Evolutionary conservation across 495 filamentous ascomycete genomes (phyloP).

Genomic region (Echria macrotheca): DNA sequence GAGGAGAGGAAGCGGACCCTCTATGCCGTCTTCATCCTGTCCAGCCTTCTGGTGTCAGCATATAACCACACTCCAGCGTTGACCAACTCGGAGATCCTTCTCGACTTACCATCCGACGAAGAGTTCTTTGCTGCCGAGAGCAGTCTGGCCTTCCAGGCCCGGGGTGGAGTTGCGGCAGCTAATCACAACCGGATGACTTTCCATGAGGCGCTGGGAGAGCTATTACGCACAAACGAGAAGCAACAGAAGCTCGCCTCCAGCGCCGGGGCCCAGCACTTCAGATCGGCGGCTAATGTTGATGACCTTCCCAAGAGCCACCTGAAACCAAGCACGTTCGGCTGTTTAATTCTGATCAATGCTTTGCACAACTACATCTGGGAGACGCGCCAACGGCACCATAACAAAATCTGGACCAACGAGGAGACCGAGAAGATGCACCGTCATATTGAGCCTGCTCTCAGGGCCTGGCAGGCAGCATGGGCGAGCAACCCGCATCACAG

Average conservation of each 20-base stretch:
- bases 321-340: slow-evolving; percentile 89
- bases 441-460: slow-evolving; percentile 89
- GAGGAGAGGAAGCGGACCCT: slow-evolving; percentile 95
- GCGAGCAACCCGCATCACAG: slow-evolving; percentile 80
- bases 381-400: slow-evolving; percentile 84
- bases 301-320: slow-evolving; percentile 59
- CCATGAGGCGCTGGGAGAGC: slow-evolving; percentile 67
- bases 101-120: slow-evolving; percentile 92
- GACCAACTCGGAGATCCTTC: slow-evolving; percentile 88
- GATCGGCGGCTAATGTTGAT: slow-evolving; percentile 36
- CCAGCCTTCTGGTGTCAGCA: slow-evolving; percentile 83
- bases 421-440: slow-evolving; percentile 96
- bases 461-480: slow-evolving; percentile 96
- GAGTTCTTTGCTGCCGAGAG: slow-evolving; percentile 84
- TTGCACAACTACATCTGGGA: slow-evolving; percentile 99
- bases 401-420: slow-evolving; percentile 81
- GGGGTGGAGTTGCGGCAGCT: slow-evolving; percentile 62
- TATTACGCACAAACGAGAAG: slow-evolving; percentile 76
- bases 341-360: slow-evolving; percentile 88
- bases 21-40: slow-evolving; percentile 84
- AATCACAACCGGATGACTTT: slow-evolving; percentile 66
- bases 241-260: slow-evolving; percentile 40
- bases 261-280: slow-evolving; percentile 42
- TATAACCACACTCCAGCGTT: slow-evolving; percentile 89
- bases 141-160: slow-evolving; percentile 67